A percentile compares a stretch with the other conserved stretches of the same genome.
These are phyloP conservation scores for Trichosporon sp. DNA, from an alignment of 1,284 basidiomycete species.

Conservation along the genomic window DNA sequence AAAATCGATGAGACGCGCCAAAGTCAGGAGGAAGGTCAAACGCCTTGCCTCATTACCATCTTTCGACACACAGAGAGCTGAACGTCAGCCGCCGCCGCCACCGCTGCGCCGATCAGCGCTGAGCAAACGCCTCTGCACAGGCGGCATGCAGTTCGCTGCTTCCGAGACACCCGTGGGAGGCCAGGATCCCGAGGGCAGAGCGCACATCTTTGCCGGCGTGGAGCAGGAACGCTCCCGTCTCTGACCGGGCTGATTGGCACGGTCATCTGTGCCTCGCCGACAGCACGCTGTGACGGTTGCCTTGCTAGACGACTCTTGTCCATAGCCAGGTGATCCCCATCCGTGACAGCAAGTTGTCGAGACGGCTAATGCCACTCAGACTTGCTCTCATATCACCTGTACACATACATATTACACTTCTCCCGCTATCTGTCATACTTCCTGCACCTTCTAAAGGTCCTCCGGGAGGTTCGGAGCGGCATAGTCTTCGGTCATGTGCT, in stretches of 20 bases:
- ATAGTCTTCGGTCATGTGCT: slow-evolving; percentile 44
- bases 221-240: neutral
- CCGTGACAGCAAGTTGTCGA: too few species aligned
- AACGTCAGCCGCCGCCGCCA: too few species aligned
- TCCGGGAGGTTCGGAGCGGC: slow-evolving; percentile 39
- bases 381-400: neutral
- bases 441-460: slow-evolving; percentile 7
- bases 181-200: neutral
- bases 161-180: neutral
- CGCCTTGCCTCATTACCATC: too few species aligned
- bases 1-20: too few species aligned
- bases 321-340: too few species aligned
- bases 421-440: too few species aligned
- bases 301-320: too few species aligned
- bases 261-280: neutral
- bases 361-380: too few species aligned
- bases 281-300: neutral
- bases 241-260: neutral
- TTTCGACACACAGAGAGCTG: too few species aligned
- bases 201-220: neutral
- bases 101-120: neutral
- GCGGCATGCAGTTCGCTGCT: neutral
- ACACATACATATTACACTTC: neutral
- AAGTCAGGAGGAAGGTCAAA: too few species aligned
- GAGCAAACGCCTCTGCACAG: neutral